phyloP scores from a whole-genome alignment of 2,329 filamentous ascomycete genomes.

The Onygenales sp. region DNA sequence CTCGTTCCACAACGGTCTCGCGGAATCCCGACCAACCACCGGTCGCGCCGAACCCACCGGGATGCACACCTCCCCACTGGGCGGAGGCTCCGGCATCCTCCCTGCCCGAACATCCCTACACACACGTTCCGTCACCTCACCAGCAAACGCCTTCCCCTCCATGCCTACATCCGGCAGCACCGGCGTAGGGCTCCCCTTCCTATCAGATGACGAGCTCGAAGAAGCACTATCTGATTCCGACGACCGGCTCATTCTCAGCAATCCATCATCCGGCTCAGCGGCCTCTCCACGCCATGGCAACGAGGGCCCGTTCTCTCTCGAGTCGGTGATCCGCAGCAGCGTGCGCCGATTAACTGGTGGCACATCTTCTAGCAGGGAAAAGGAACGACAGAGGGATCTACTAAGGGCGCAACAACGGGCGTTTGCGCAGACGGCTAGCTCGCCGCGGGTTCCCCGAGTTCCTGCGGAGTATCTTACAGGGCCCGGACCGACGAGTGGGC shows the following conservation, averaged over 20 bases:
- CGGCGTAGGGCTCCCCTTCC: slow-evolving; percentile 49
- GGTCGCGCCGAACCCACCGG: slow-evolving; percentile 43
- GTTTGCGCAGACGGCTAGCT: slow-evolving; percentile 22
- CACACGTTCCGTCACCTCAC: slow-evolving; percentile 75
- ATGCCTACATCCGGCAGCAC: slow-evolving; percentile 45
- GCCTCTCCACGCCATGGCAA: slow-evolving; percentile 24
- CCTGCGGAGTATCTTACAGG: slow-evolving; percentile 37
- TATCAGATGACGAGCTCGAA: slow-evolving; percentile 69
- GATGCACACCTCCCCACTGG: slow-evolving; percentile 46
- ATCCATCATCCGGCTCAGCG: slow-evolving; percentile 14
- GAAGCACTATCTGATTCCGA: slow-evolving; percentile 75
- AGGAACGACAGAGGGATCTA: slow-evolving; percentile 36
- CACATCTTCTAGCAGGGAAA: slow-evolving; percentile 30
- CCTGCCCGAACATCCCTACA: slow-evolving; percentile 59
- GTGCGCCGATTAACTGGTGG: slow-evolving; percentile 39
- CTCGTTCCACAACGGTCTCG: slow-evolving; percentile 81
- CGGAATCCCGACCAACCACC: slow-evolving; percentile 57
- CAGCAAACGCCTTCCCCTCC: slow-evolving; percentile 41
- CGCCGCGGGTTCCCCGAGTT: slow-evolving; percentile 38
- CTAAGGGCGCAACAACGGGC: slow-evolving; percentile 35
- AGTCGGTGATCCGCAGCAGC: slow-evolving; percentile 36
- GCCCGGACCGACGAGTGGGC: slow-evolving; percentile 9
- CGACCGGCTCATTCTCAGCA: slow-evolving; percentile 44
- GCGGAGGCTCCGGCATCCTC: slow-evolving; percentile 25
- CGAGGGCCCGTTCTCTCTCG: slow-evolving; percentile 34